These are phyloP conservation scores for Diplodia intermedia DNA, from an alignment of 2,329 filamentous ascomycete species.

Conservation along the genomic window DNA sequence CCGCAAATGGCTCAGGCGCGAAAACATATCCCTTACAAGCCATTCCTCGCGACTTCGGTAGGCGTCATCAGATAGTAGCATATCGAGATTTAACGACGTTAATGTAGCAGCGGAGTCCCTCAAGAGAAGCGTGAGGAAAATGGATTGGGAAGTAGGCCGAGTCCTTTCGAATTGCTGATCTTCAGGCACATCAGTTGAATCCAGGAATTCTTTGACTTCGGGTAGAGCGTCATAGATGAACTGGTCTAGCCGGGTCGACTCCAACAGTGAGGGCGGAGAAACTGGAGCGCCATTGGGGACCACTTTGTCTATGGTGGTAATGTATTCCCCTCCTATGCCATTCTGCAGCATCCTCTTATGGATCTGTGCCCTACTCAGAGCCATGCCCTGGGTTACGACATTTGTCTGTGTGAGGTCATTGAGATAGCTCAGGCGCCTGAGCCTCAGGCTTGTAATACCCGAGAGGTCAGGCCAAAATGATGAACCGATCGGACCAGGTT, in stretches of 20 bases:
- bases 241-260: constrained; percentile 5
- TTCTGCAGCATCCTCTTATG: constrained; percentile 39
- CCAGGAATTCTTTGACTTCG: constrained; percentile 39
- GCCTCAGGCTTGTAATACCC: constrained; percentile 51
- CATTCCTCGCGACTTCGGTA: constrained; percentile 15
- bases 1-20: constrained; percentile 38
- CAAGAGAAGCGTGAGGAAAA: constrained; percentile 33
- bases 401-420: constrained; percentile 15
- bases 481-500: constrained; percentile 34
- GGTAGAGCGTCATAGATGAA: constrained; percentile 40
- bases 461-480: constrained; percentile 38
- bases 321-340: constrained; percentile 43
- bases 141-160: neutral
- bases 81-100: constrained; percentile 47
- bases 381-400: constrained; percentile 13
- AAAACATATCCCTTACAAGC: constrained; percentile 8
- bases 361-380: neutral
- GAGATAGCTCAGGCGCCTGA: constrained; percentile 21
- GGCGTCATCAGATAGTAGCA: constrained; percentile 37
- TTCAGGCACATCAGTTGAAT: constrained; percentile 14
- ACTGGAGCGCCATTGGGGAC: constrained; percentile 4
- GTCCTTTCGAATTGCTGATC: constrained; percentile 14
- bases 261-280: neutral
- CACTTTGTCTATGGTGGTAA: constrained; percentile 38
- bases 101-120: constrained; percentile 38